These are phyloP conservation scores for Alternaria ventricosa DNA, from an alignment of 2,329 filamentous ascomycete genomes.

Conservation along the genomic window DNA sequence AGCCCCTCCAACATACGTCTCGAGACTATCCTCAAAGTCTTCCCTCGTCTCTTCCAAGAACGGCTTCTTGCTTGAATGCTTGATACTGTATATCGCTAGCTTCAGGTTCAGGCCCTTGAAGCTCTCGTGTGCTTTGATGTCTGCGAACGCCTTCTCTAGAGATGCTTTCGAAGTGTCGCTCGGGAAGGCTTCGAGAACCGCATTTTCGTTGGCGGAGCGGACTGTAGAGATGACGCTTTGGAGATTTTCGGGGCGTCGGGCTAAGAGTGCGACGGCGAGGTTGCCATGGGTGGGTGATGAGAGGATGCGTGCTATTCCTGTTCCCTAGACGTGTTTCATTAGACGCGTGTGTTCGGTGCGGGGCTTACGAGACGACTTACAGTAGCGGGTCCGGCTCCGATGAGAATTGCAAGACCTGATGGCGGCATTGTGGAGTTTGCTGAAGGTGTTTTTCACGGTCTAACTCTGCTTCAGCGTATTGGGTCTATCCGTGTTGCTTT, in stretches of 20 bases:
- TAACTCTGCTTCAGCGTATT: background rate
- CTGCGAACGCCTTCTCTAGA: constrained; percentile 57
- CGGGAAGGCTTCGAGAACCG: constrained; percentile 59
- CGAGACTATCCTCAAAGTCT: constrained; percentile 52
- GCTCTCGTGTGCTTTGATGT: constrained; percentile 57
- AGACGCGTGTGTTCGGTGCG: background rate
- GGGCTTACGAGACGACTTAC: constrained; percentile 16
- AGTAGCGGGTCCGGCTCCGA: constrained; percentile 43
- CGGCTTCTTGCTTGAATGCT: constrained; percentile 61
- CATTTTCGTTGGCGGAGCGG: constrained; percentile 50
- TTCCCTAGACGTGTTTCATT: constrained; percentile 47
- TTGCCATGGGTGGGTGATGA: constrained; percentile 60
- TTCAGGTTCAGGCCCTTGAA: constrained; percentile 60
- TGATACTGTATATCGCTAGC: constrained; percentile 63
- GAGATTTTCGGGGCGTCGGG: constrained; percentile 57
- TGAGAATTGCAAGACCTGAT: constrained; percentile 42
- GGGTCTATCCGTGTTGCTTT: background rate
- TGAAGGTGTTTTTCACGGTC: background rate
- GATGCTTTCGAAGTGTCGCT: constrained; percentile 58
- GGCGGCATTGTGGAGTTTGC: constrained; percentile 27
- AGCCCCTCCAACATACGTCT: constrained; percentile 62
- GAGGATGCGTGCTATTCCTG: constrained; percentile 63
- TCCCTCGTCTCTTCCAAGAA: constrained; percentile 63
- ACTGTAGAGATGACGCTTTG: constrained; percentile 53
- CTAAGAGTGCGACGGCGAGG: constrained; percentile 62